Base-by-base conservation (phyloP, 371 early-diverging fungal species). In the Mortierella polycephala region DNA sequence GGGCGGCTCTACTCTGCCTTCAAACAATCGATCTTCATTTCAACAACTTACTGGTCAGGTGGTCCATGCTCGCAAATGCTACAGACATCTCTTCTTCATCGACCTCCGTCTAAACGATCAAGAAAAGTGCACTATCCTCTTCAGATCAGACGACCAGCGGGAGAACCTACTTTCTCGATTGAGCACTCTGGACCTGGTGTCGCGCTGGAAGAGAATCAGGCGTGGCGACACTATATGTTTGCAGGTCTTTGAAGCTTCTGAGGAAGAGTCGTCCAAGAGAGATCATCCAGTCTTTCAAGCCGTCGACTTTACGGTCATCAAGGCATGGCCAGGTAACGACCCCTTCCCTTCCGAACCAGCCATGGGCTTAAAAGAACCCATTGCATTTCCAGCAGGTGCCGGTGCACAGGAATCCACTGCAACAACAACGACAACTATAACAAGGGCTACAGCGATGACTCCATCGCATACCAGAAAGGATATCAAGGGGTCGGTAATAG, bases 71-170 rank as follows among this genome's bases (percentile, higher is more conserved):
- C 82, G 88, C 42, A 83, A 82, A 62, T 75, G 86, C n/a, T 70
- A 72, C 58, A 85, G 80, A 55, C 60, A 64, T 9, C 62, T 88
- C 1, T 88, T 86, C 64, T 88, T 88, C 63, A 81, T 88, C 23
- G 88, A 88, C 54, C 70, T 88, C n/a, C 84, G 83, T 40, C 75
- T 82, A 13, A n/a, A 41, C n/a, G 58, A 58, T 1, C 52, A 65
- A 1, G 45, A 20, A 13, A 87, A 86, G 58, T 71, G 68, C 14
- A 86, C 87, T 51, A 57, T 88, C 13, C 76, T 86, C 20, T 85
- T 87, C 60, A 82, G 87, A 14, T 81, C 76, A 30, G 87, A 88
- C 45, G 89, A 88, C 56, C 45, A 66, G 12, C 79, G 82, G 5
- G 44, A 71, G 49, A 52, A 71, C 20, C 55, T 66, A 21, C 66